These are phyloP conservation scores for Colletotrichum sp. DNA, from an alignment of 2,329 filamentous ascomycete species.

Conservation along the genomic window DNA sequence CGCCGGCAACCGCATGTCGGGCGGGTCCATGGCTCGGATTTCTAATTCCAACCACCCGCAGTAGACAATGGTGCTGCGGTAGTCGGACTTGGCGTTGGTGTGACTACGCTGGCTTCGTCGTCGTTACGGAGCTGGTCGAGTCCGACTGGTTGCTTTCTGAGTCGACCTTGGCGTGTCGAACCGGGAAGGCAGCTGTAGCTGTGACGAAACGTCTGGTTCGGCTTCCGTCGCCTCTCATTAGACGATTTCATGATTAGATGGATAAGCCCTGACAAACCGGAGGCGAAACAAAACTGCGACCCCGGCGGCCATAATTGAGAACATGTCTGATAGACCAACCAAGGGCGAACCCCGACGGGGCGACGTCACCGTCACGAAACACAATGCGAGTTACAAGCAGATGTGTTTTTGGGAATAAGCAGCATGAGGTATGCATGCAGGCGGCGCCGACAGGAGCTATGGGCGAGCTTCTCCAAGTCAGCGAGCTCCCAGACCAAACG, in stretches of 20 bases:
- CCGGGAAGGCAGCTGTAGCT: neutral
- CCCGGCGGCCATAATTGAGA: neutral
- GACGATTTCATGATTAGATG: neutral
- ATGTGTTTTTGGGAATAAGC: neutral
- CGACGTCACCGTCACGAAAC: constrained; percentile 7
- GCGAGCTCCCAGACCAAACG: neutral
- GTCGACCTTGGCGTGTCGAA: neutral
- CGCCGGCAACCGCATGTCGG: neutral
- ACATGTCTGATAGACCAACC: neutral
- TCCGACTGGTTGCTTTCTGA: neutral
- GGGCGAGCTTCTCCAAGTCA: neutral
- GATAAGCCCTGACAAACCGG: constrained; percentile 15
- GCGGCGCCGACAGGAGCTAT: neutral
- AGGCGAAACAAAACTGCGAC: constrained; percentile 15
- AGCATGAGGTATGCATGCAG: constrained; percentile 2
- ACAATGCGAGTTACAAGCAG: neutral
- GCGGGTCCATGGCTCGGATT: neutral
- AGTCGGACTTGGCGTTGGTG: neutral
- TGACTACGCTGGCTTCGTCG: neutral
- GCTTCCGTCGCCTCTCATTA: neutral
- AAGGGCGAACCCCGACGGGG: neutral
- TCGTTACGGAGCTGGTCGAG: neutral
- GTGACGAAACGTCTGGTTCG: constrained; percentile 3
- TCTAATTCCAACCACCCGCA: neutral
- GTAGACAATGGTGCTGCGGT: neutral